These are phyloP conservation scores for Cryptococcus sp. DNA, from an alignment of 1,284 basidiomycete species.

Conservation along the genomic window DNA sequence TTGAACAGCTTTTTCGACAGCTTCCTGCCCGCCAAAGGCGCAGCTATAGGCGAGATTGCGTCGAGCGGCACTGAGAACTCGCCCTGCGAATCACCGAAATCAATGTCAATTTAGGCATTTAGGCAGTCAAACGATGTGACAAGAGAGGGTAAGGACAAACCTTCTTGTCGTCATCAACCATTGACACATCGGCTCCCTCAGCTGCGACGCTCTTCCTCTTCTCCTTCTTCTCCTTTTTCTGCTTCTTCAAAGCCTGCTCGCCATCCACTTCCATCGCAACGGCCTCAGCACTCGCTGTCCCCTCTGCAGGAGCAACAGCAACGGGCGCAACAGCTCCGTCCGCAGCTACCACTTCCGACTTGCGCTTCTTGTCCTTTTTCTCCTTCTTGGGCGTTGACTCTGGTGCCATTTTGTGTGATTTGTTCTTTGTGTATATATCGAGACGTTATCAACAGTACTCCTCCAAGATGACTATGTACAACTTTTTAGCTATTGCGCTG, in stretches of 20 bases:
- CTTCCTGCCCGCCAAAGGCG: conserved; percentile 87
- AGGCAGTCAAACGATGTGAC: too few species aligned
- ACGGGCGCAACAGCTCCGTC: conserved; percentile 34
- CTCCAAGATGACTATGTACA: too few species aligned
- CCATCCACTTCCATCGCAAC: conserved; percentile 44
- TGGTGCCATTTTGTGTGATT: conserved; percentile 40
- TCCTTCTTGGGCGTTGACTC: conserved; percentile 52
- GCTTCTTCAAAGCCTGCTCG: conserved; percentile 43
- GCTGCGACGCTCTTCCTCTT: conserved; percentile 53
- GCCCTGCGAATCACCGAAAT: conserved; percentile 20
- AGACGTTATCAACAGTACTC: too few species aligned
- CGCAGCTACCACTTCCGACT: conserved; percentile 44
- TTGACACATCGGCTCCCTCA: conserved; percentile 26
- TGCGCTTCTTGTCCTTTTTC: conserved; percentile 54
- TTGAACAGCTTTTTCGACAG: conserved; percentile 89
- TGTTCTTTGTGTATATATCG: too few species aligned
- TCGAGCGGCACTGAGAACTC: conserved; percentile 68
- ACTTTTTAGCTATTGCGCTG: too few species aligned
- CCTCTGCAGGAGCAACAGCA: conserved; percentile 28
- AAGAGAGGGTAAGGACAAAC: too few species aligned
- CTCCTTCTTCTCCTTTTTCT: conserved; percentile 55
- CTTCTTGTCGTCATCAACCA: conserved; percentile 42
- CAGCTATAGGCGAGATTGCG: conserved; percentile 84
- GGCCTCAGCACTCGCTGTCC: conserved; percentile 45
- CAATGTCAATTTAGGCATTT: neutral